Base-by-base conservation (phyloP, 2,329 filamentous ascomycete species). In the Xylaria sp. region DNA sequence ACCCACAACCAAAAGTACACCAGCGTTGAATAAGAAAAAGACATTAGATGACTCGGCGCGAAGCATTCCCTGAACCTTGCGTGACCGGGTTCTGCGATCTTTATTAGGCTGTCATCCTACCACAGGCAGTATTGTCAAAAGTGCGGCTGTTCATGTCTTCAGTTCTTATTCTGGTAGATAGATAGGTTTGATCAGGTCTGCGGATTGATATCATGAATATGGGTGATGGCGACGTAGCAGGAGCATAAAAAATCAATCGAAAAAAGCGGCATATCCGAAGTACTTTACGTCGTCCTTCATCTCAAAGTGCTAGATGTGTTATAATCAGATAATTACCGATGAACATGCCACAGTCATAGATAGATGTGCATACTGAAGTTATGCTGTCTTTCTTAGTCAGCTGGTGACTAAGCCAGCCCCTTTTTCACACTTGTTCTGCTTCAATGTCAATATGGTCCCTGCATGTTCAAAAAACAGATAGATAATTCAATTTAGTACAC, bases 1-100 rank as follows among this genome's bases (percentile, higher is more conserved):
- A 92, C 87, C 56, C 93, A 95, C 83, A 84, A 91, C 80, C 87
- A 88, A 75, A 94, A 94, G 83, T 95, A 95, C 78, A 83, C 90
- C 1, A 25, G 37, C 28, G 37, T 57, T 12, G 3, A 65, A 41
- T 64, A 63, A 54, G 44, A 15, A 54, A 41, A 51, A 4, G n/a
- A 8, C 2, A 41, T 39, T 10, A 13, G 23, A 46, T 18, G 10
- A 13, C 12, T 25, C 52, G 13, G 28, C 37, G 39, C 12, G n/a
- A 58, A 13, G 44, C 13, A 58, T 39, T 41, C 12, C 12, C 39
- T 46, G 41, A 12, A 18, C 41, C 6, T 18, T 13, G 15, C 6
- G 13, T 10, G 48, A 9, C 44, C 34, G 32, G 48, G 25, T 59
- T 23, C 41, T 32, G 52, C 20, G 23, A 9, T 50, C 46, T 58